These are phyloP conservation scores for Drechslerella stenobrocha DNA, from an alignment of 2,329 filamentous ascomycete species.

Conservation along the genomic window DNA sequence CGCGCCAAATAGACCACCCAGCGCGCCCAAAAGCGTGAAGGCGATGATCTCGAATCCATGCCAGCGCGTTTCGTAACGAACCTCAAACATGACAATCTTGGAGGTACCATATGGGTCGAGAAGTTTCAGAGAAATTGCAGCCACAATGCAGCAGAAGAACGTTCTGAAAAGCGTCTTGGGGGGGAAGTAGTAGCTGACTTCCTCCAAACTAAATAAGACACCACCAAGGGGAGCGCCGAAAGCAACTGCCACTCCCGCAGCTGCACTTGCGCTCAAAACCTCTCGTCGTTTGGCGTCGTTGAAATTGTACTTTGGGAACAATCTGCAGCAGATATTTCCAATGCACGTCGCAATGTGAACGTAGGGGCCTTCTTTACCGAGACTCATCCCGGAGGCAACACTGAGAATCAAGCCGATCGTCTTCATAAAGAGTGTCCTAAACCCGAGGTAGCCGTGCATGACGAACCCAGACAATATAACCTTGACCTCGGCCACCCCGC, in stretches of 20 bases:
- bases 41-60: slow-evolving; percentile 84
- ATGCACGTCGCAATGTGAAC: slow-evolving; percentile 97
- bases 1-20: slow-evolving; percentile 83
- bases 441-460: slow-evolving; percentile 87
- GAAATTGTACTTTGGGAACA: slow-evolving; percentile 90
- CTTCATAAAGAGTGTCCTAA: slow-evolving; percentile 85
- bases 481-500: slow-evolving; percentile 93
- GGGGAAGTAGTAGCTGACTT: slow-evolving; percentile 94
- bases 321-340: slow-evolving; percentile 88
- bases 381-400: slow-evolving; percentile 86
- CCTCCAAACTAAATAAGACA: slow-evolving; percentile 89
- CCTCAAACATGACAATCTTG: slow-evolving; percentile 96
- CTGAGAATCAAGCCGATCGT: slow-evolving; percentile 79
- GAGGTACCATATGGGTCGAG: slow-evolving; percentile 93
- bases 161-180: slow-evolving; percentile 96
- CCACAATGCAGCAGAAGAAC: slow-evolving; percentile 95
- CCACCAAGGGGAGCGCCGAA: slow-evolving; percentile 90
- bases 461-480: slow-evolving; percentile 98
- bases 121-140: slow-evolving; percentile 88
- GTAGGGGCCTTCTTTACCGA: slow-evolving; percentile 92
- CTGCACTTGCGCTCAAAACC: slow-evolving; percentile 87
- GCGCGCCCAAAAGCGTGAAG: slow-evolving; percentile 81
- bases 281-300: slow-evolving; percentile 94
- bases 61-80: slow-evolving; percentile 89
- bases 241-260: slow-evolving; percentile 88